Conservation (phyloP, 2,329 filamentous ascomycete species). For the Corynespora cassiicola region DNA sequence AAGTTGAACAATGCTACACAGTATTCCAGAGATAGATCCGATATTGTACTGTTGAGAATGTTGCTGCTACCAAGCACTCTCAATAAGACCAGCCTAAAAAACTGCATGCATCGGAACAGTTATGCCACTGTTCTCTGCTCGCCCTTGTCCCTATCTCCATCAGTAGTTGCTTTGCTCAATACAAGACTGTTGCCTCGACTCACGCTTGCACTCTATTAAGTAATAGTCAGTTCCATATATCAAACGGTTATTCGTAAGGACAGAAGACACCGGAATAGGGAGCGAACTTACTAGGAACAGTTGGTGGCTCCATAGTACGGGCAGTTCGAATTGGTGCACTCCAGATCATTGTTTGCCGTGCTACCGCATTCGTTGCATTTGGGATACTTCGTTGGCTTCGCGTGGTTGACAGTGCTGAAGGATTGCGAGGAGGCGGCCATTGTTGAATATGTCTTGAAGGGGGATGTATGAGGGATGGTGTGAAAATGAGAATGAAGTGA, state of each 20-base stretch:
- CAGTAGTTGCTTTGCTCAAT: constrained; percentile 2
- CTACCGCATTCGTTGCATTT: constrained; percentile 5
- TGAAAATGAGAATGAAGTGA: too few species aligned
- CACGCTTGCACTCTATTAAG: constrained; percentile 4
- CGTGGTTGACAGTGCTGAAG: constrained; percentile 1
- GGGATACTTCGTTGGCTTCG: too few species aligned
- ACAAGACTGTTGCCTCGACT: constrained; percentile 1
- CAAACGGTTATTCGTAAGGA: constrained; percentile 2
- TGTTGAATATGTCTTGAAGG: too few species aligned
- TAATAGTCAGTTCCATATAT: constrained; percentile 5
- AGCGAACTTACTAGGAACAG: constrained; percentile 5
- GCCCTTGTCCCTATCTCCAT: constrained; percentile 1
- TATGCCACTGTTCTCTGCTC: constrained; percentile 5
- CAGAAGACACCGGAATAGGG: constrained; percentile 1
- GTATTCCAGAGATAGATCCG: constrained; percentile 4
- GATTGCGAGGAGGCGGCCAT: constrained; percentile 1
- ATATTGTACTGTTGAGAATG: constrained; percentile 5
- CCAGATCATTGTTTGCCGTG: constrained; percentile 4
- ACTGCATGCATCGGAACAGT: constrained; percentile 3
- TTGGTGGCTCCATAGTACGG: constrained; percentile 4
- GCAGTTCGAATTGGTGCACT: constrained; percentile 7
- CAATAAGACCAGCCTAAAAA: constrained; percentile 4
- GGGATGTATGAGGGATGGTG: neutral
- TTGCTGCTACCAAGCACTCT: constrained; percentile 5
- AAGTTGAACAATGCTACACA: constrained; percentile 4